phyloP scores from a whole-genome alignment of 2,329 filamentous ascomycete genomes.

The Penicillium paneum region DNA sequence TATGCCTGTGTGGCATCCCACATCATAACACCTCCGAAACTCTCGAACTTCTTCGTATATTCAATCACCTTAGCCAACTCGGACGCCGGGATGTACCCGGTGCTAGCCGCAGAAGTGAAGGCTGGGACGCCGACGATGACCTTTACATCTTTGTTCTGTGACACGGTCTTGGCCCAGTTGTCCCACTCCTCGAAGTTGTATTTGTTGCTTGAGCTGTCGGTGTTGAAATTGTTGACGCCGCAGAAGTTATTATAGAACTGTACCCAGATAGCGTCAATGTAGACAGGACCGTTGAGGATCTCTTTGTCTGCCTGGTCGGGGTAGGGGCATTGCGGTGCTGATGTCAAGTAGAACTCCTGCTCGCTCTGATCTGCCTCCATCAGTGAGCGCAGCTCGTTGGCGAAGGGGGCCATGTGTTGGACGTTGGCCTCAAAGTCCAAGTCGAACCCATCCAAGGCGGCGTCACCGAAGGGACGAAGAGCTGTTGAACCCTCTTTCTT shows the following conservation, averaged over 20 bases:
- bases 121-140: conserved; percentile 62
- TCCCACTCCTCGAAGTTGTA: conserved; percentile 66
- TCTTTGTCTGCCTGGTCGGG: conserved; percentile 60
- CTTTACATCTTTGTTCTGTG: conserved; percentile 59
- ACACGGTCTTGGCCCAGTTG: conserved; percentile 58
- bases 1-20: conserved; percentile 65
- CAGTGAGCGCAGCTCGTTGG: conserved; percentile 52
- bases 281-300: conserved; percentile 54
- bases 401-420: conserved; percentile 61
- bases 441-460: conserved; percentile 71
- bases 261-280: conserved; percentile 60
- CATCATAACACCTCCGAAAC: conserved; percentile 67
- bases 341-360: conserved; percentile 59
- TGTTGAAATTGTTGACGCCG: conserved; percentile 53
- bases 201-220: conserved; percentile 48
- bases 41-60: conserved; percentile 55
- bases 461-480: conserved; percentile 64
- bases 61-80: conserved; percentile 51
- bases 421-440: conserved; percentile 67
- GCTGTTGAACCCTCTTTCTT: conserved; percentile 37
- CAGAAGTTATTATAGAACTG: conserved; percentile 71
- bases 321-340: conserved; percentile 66
- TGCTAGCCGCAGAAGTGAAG: conserved; percentile 51
- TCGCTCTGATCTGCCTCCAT: conserved; percentile 55
- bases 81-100: conserved; percentile 53